Evolutionary conservation across 2,329 filamentous ascomycete species (phyloP).

Genomic region (Penicillium sp.): DNA sequence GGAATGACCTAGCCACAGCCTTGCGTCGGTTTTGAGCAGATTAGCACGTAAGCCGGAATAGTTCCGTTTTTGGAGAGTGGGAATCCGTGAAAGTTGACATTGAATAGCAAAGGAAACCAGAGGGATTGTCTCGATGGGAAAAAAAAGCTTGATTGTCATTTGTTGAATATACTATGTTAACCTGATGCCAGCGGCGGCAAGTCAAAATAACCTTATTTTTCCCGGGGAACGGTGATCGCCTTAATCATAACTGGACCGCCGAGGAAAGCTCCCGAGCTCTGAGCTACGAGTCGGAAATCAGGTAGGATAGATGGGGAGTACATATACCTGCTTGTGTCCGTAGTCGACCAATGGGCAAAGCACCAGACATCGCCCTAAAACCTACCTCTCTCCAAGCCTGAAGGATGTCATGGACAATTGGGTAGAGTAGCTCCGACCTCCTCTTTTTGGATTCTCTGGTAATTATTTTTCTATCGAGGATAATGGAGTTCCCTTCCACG

Average conservation of each 20-base stretch:
- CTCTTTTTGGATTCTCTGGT: neutral
- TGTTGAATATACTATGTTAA: neutral
- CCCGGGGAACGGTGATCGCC: neutral
- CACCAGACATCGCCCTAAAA: neutral
- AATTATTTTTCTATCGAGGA: neutral
- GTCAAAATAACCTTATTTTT: neutral
- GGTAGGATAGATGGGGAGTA: neutral
- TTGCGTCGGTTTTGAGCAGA: conserved; percentile 1
- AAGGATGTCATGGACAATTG: neutral
- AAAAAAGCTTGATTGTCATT: neutral
- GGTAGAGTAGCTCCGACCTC: neutral
- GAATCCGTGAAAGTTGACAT: neutral
- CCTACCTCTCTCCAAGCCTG: neutral
- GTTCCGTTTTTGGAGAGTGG: neutral
- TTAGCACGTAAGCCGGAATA: neutral
- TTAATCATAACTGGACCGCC: neutral
- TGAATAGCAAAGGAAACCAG: neutral
- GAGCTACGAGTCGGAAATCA: neutral
- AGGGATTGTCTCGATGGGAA: too few species aligned
- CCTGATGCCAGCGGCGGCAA: neutral
- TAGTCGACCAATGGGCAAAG: neutral
- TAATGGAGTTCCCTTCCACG: neutral
- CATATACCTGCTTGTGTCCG: neutral
- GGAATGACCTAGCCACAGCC: neutral
- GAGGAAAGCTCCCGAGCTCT: neutral